phyloP scores from a whole-genome alignment of 1,139 yeast species.

The Blastobotrys petasosporus region DNA sequence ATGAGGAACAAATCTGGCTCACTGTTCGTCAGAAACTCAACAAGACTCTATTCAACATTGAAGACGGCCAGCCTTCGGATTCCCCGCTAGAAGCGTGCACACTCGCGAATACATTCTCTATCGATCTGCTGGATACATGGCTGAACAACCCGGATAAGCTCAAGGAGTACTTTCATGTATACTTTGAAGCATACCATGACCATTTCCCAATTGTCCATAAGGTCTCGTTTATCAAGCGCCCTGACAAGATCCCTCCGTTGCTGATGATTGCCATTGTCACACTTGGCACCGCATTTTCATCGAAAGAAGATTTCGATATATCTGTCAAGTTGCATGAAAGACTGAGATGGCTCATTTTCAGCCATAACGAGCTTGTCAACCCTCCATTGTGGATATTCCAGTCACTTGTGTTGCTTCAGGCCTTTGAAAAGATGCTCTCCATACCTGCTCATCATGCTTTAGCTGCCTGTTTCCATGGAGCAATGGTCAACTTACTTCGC shows the following conservation, averaged over 20 bases:
- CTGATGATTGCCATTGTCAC: slow-evolving; percentile 27
- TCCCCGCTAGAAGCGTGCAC: slow-evolving; percentile 20
- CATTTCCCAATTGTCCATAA: slow-evolving; percentile 31
- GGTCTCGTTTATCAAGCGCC: slow-evolving; percentile 23
- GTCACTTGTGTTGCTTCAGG: slow-evolving; percentile 52
- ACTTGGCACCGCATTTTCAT: slow-evolving; percentile 26
- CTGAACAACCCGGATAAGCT: slow-evolving; percentile 21
- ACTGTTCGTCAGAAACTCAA: slow-evolving; percentile 14
- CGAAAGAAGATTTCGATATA: slow-evolving; percentile 20
- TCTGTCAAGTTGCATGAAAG: slow-evolving; percentile 26
- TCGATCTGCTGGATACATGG: slow-evolving; percentile 17
- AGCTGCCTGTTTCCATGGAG: slow-evolving; percentile 21
- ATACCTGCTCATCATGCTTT: slow-evolving; percentile 43
- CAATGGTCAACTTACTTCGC: slow-evolving; percentile 25
- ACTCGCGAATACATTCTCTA: slow-evolving; percentile 16
- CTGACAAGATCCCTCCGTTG: slow-evolving; percentile 26
- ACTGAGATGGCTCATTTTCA: slow-evolving; percentile 23
- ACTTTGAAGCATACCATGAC: slow-evolving; percentile 29
- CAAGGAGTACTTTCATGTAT: slow-evolving; percentile 18
- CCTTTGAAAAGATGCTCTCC: slow-evolving; percentile 51
- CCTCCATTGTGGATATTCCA: slow-evolving; percentile 54
- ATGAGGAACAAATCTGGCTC: slow-evolving; percentile 16
- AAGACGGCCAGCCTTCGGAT: slow-evolving; percentile 5
- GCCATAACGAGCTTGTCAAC: slow-evolving; percentile 23
- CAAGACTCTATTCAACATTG: slow-evolving; percentile 16